These are phyloP conservation scores for Aquilaria sinensis DNA, from an alignment of 345 rosid genomes.

Conservation along the genomic window DNA sequence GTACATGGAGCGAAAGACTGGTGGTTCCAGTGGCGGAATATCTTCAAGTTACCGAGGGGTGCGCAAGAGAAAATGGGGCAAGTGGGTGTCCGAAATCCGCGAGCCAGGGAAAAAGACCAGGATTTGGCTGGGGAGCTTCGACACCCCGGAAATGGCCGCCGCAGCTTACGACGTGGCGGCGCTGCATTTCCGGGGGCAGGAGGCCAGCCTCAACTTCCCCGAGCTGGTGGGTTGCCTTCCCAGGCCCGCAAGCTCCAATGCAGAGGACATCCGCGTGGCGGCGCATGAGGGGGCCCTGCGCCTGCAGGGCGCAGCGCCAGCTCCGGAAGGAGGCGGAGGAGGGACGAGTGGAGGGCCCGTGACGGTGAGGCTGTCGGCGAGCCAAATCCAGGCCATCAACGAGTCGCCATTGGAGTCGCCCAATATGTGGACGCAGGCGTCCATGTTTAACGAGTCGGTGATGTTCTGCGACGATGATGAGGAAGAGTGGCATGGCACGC, in stretches of 20 bases:
- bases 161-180: constrained; percentile 89
- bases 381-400: constrained; percentile 79
- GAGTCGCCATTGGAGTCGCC: constrained; percentile 82
- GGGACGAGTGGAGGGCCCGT: not conserved
- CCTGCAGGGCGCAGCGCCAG: not conserved
- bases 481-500: constrained; percentile 15
- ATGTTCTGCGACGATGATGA: constrained; percentile 2
- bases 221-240: constrained; percentile 38
- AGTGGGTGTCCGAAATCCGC: constrained; percentile 94
- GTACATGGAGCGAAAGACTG: constrained; percentile 9
- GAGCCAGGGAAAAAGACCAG: constrained; percentile 80
- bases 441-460: not conserved
- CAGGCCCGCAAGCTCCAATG: constrained; percentile 40
- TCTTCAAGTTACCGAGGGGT: constrained; percentile 53
- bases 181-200: constrained; percentile 53
- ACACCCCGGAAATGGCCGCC: constrained; percentile 87
- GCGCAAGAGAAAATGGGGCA: constrained; percentile 89
- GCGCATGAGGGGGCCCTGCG: constrained; percentile 53
- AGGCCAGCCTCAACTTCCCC: constrained; percentile 66
- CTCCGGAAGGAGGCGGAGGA: not conserved
- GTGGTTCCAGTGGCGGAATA: constrained; percentile 12
- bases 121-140: constrained; percentile 90
- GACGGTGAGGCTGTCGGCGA: constrained; percentile 19
- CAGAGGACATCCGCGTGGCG: constrained; percentile 65
- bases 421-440: constrained; percentile 47